A percentile compares a stretch with the other conserved stretches of the same genome.
phyloP scores from a whole-genome alignment of 2,329 filamentous ascomycete genomes.

The Botrytis porri region DNA sequence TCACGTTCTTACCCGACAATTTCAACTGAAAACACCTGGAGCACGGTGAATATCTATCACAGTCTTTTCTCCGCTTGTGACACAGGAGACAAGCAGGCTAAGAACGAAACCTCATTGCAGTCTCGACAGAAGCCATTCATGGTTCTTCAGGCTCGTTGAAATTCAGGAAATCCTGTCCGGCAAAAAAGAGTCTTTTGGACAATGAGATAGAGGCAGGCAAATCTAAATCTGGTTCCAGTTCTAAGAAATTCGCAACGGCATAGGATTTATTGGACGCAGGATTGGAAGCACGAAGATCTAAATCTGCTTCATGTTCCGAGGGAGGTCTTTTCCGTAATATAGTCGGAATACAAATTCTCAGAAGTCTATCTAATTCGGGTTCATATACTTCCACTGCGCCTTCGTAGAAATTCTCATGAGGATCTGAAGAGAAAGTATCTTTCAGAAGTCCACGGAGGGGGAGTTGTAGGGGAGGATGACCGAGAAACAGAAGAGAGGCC shows the following conservation, averaged over 20 bases:
- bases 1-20: rapidly evolving
- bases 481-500: background rate
- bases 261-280: rapidly evolving
- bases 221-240: background rate
- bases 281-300: background rate
- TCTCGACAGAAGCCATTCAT: background rate
- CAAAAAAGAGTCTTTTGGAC: background rate
- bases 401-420: background rate
- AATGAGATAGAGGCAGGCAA: background rate
- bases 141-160: background rate
- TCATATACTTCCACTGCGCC: rapidly evolving
- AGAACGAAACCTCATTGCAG: background rate
- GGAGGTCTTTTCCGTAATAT: rapidly evolving
- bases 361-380: background rate
- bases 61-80: background rate
- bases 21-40: background rate
- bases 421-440: background rate
- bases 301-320: background rate
- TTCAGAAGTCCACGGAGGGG: background rate
- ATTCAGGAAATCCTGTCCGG: background rate
- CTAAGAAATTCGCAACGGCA: background rate
- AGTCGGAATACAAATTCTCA: background rate
- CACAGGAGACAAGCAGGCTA: background rate
- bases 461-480: rapidly evolving
- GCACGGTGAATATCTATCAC: background rate